phyloP scores from a whole-genome alignment of 257 asterid genomes.

The Anisodus tanguticus region DNA sequence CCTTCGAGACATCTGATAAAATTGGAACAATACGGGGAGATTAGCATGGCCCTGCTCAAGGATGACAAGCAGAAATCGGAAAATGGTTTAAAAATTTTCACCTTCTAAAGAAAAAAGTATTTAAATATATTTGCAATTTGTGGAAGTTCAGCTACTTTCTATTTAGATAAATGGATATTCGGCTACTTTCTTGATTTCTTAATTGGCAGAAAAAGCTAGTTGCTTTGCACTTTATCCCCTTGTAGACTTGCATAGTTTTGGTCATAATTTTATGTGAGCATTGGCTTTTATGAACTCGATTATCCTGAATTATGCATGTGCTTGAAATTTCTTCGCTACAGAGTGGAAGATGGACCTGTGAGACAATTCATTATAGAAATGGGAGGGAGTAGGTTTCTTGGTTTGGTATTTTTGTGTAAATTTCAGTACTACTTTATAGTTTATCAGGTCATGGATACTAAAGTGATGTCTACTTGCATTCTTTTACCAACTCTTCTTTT shows the following conservation, averaged over 20 bases:
- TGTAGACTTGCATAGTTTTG: not conserved
- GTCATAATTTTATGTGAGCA: conserved; percentile 3
- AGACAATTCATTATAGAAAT: not conserved
- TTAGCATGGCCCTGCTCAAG: not conserved
- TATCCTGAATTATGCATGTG: not conserved
- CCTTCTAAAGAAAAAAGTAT: not conserved
- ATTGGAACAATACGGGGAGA: not conserved
- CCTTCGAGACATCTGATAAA: not conserved
- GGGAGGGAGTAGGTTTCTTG: not conserved
- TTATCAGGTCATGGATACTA: conserved; percentile 3
- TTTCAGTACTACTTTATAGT: not conserved
- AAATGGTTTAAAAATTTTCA: not conserved
- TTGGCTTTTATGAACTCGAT: not conserved
- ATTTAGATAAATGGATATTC: not conserved
- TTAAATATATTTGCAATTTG: not conserved
- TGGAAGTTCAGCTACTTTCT: not conserved
- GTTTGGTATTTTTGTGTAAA: not conserved
- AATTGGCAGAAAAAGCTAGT: conserved; percentile 5
- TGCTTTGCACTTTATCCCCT: not conserved
- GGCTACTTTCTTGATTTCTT: not conserved
- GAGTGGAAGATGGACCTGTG: not conserved
- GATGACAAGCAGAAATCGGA: not conserved
- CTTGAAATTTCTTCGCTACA: not conserved
- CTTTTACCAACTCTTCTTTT: conserved; percentile 15
- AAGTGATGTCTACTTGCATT: not conserved